These are phyloP conservation scores for Ophiostoma ips DNA, from an alignment of 2,329 filamentous ascomycete genomes.

Conservation along the genomic window DNA sequence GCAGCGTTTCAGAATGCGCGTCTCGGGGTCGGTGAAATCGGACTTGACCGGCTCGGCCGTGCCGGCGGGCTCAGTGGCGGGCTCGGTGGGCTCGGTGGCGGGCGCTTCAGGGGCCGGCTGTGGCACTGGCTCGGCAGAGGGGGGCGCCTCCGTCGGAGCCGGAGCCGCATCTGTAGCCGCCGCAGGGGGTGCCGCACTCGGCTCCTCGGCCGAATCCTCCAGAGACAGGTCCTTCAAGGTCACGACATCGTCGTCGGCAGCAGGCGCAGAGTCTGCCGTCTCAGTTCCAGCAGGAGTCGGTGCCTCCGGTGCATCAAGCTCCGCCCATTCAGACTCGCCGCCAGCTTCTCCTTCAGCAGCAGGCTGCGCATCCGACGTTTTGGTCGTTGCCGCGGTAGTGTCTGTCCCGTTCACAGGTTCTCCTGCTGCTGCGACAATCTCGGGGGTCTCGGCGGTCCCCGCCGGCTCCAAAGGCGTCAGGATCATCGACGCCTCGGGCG, in stretches of 20 bases:
- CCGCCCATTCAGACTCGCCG: not conserved
- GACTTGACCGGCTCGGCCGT: slow-evolving; percentile 11
- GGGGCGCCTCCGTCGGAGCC: not conserved
- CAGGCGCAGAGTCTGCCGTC: not conserved
- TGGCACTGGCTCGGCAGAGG: not conserved
- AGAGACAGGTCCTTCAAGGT: slow-evolving; percentile 13
- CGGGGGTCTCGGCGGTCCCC: not conserved
- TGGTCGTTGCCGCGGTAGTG: not conserved
- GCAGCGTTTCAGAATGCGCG: slow-evolving; percentile 37
- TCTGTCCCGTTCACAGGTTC: not conserved
- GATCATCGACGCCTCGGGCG: slow-evolving; percentile 36
- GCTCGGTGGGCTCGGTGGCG: not conserved
- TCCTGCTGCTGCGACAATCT: not conserved
- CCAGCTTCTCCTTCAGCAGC: not conserved
- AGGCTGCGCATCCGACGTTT: not conserved
- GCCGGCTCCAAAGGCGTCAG: slow-evolving; percentile 5
- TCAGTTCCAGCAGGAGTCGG: no score
- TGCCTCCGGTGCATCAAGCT: not conserved
- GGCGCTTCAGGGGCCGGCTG: not conserved
- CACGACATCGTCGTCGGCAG: slow-evolving; percentile 1
- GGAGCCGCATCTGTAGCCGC: not conserved
- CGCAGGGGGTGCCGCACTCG: not conserved
- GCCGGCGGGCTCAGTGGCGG: no score
- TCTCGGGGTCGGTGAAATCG: slow-evolving; percentile 34
- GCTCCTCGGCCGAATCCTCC: not conserved